Evolutionary conservation across 2,329 filamentous ascomycete species (phyloP).

Genomic region (Neonectria neomacrospora): DNA sequence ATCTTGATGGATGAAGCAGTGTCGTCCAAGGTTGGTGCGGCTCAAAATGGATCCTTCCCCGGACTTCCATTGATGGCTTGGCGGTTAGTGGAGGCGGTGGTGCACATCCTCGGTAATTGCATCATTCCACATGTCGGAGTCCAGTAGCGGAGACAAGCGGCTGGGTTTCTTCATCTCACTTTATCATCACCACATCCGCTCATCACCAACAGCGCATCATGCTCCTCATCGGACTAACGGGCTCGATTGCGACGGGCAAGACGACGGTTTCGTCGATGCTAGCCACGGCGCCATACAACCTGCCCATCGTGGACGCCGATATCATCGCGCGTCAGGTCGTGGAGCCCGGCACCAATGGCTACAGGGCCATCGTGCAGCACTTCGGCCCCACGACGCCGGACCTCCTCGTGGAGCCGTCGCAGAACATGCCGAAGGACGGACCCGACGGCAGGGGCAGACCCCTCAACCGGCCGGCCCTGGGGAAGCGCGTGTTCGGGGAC

Average conservation of each 20-base stretch:
- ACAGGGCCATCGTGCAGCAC: conserved; percentile 82
- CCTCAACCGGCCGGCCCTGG: conserved; percentile 87
- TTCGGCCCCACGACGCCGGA: conserved; percentile 88
- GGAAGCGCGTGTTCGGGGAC: conserved; percentile 86
- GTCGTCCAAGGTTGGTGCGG: conserved; percentile 23
- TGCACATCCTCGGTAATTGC: conserved; percentile 38
- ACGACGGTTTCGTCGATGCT: conserved; percentile 92
- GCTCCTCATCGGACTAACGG: conserved; percentile 95
- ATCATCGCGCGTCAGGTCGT: conserved; percentile 92
- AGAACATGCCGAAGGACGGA: conserved; percentile 64
- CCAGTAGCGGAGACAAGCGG: not conserved
- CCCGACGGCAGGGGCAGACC: conserved; percentile 73
- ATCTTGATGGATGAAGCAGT: conserved; percentile 11
- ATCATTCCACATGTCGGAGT: conserved; percentile 31
- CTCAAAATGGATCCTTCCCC: conserved; percentile 19
- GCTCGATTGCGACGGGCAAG: conserved; percentile 98
- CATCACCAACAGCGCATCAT: conserved; percentile 60
- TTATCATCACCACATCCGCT: not conserved
- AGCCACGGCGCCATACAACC: conserved; percentile 79
- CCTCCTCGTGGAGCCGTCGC: conserved; percentile 73
- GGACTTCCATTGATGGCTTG: conserved; percentile 8
- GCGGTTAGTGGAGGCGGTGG: not conserved
- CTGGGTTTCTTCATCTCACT: not conserved
- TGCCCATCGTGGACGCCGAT: conserved; percentile 95
- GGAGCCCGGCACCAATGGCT: conserved; percentile 87